phyloP scores from a whole-genome alignment of 129 eudicot species.

The Rutidosis leptorrhynchoides region DNA sequence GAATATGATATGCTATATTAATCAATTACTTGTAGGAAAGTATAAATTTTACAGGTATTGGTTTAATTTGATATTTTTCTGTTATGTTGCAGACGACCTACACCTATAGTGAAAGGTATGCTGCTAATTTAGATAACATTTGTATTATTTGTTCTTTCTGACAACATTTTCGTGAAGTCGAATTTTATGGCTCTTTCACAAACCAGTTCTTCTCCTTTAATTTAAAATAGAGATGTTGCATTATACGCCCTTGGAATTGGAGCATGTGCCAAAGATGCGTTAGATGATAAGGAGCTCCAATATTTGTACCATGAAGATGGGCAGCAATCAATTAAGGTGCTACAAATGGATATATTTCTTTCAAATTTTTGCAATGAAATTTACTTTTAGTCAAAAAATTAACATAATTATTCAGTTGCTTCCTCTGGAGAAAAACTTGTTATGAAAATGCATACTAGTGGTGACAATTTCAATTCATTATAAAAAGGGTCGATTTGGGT shows the following conservation, averaged over 20 bases:
- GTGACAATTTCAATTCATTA: neutral
- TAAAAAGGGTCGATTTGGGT: neutral
- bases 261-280: constrained; percentile 72
- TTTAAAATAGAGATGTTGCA: constrained; percentile 72
- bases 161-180: constrained; percentile 1
- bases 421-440: neutral
- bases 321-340: constrained; percentile 73
- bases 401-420: neutral
- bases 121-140: neutral
- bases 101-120: constrained; percentile 71
- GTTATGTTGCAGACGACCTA: constrained; percentile 48
- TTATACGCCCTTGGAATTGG: constrained; percentile 94
- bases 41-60: neutral
- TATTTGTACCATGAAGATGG: constrained; percentile 88
- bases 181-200: neutral
- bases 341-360: neutral
- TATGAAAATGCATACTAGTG: neutral
- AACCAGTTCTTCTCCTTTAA: neutral
- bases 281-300: constrained; percentile 77
- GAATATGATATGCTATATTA: neutral
- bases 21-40: neutral
- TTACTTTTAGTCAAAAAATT: too few species aligned
- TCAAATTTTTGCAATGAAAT: neutral
- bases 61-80: constrained; percentile 24
- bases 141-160: constrained; percentile 11